A percentile compares a stretch with the other conserved stretches of the same genome.
phyloP scores from a whole-genome alignment of 805 yeast genomes.

The Candida odintsovae region DNA sequence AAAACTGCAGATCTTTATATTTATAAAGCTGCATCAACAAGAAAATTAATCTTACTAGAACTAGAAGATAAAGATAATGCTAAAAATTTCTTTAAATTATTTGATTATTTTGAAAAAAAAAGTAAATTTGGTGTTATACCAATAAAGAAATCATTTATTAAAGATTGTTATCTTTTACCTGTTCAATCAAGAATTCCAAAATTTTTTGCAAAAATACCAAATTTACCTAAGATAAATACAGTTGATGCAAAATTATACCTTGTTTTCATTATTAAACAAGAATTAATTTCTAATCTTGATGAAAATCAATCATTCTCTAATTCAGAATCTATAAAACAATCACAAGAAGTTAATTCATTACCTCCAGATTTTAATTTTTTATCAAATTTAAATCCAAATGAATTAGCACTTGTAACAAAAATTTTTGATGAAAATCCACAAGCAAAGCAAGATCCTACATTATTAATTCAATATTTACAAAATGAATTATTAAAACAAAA shows the following conservation, averaged over 20 bases:
- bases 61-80: conserved; percentile 23
- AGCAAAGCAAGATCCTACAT: conserved; percentile 14
- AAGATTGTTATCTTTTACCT: conserved; percentile 40
- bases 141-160: conserved; percentile 33
- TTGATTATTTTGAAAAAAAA: conserved; percentile 30
- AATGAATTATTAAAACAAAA: conserved; percentile 1
- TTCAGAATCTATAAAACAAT: background rate
- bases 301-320: background rate
- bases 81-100: conserved; percentile 17
- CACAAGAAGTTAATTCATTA: background rate
- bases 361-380: conserved; percentile 14
- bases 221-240: background rate
- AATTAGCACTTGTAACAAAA: conserved; percentile 15
- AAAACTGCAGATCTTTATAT: conserved; percentile 53
- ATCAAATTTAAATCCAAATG: conserved; percentile 12
- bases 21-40: conserved; percentile 35
- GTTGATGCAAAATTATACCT: conserved; percentile 11
- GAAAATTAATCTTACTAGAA: conserved; percentile 50
- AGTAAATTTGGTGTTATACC: conserved; percentile 43
- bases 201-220: conserved; percentile 10
- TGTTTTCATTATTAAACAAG: conserved; percentile 19
- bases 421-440: conserved; percentile 20
- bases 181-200: conserved; percentile 16
- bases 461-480: conserved; percentile 18
- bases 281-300: conserved; percentile 6